A percentile compares a stretch with the other conserved stretches of the same genome.
Evolutionary conservation across 2,329 filamentous ascomycete species (phyloP).

Genomic region (Waltergamsia citrina): DNA sequence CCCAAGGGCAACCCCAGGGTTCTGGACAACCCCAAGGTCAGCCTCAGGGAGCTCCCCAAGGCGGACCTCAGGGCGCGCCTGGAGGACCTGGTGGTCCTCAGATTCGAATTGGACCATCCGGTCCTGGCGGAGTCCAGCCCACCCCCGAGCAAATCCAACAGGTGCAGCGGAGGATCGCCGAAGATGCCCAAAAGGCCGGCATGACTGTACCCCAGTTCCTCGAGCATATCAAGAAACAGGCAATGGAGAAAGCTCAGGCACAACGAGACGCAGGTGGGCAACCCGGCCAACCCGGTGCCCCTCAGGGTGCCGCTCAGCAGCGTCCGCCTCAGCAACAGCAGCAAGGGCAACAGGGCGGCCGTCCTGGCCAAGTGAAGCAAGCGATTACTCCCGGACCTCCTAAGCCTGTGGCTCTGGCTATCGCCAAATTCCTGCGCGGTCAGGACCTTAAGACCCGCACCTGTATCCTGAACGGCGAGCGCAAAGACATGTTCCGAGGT

Average conservation of each 20-base stretch:
- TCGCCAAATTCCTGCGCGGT: constrained; percentile 76
- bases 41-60: background rate
- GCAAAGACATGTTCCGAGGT: constrained; percentile 98
- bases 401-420: constrained; percentile 77
- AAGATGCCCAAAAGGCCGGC: constrained; percentile 75
- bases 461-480: constrained; percentile 88
- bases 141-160: constrained; percentile 75
- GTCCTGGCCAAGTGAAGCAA: constrained; percentile 35
- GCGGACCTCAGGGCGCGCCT: background rate
- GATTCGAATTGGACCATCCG: constrained; percentile 10
- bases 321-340: constrained; percentile 17
- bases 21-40: background rate
- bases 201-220: constrained; percentile 81
- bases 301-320: background rate
- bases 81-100: constrained; percentile 4
- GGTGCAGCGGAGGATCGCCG: constrained; percentile 75
- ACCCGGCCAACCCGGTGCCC: constrained; percentile 13
- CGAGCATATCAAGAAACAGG: constrained; percentile 53
- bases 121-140: constrained; percentile 46
- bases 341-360: constrained; percentile 14
- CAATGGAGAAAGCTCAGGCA: constrained; percentile 38
- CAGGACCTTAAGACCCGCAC: constrained; percentile 86
- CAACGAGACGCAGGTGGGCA: constrained; percentile 38
- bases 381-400: constrained; percentile 71
- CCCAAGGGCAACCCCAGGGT: constrained; percentile 1